Evolutionary conservation across 371 early-diverging fungal species (phyloP).

Genomic region (Thermomucor indicae-seudaticae): DNA sequence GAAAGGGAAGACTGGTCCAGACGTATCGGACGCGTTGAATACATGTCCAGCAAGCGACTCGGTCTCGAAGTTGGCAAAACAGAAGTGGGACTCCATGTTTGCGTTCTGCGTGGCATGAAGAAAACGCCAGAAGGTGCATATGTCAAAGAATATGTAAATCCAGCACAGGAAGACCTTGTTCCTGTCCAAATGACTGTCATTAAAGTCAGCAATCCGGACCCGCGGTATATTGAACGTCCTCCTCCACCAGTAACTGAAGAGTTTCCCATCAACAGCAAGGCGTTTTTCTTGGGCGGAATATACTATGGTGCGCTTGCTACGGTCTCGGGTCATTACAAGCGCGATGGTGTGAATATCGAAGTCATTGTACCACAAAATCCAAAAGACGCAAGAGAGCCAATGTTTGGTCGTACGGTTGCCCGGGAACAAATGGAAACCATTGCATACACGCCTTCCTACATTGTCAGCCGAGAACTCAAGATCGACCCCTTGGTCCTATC

Average conservation of each 20-base stretch:
- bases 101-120: conserved; percentile 67
- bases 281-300: conserved; percentile 66
- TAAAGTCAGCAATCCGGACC: conserved; percentile 60
- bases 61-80: conserved; percentile 71
- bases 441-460: conserved; percentile 62
- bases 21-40: conserved; percentile 55
- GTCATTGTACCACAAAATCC: conserved; percentile 33
- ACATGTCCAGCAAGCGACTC: conserved; percentile 49
- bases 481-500: conserved; percentile 67
- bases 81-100: conserved; percentile 67
- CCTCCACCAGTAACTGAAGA: conserved; percentile 54
- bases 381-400: conserved; percentile 40
- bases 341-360: conserved; percentile 45
- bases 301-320: conserved; percentile 75
- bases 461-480: conserved; percentile 59
- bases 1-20: conserved; percentile 49
- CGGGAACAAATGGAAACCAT: conserved; percentile 28
- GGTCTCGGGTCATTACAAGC: conserved; percentile 59
- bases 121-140: conserved; percentile 77
- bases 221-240: conserved; percentile 61
- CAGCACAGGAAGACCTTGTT: conserved; percentile 56
- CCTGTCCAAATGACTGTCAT: conserved; percentile 71
- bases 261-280: conserved; percentile 62
- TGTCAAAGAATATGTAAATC: conserved; percentile 76
- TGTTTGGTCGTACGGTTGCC: conserved; percentile 54